Base-by-base conservation (phyloP, 179 eudicot species). In the Beta lomatogona region DNA sequence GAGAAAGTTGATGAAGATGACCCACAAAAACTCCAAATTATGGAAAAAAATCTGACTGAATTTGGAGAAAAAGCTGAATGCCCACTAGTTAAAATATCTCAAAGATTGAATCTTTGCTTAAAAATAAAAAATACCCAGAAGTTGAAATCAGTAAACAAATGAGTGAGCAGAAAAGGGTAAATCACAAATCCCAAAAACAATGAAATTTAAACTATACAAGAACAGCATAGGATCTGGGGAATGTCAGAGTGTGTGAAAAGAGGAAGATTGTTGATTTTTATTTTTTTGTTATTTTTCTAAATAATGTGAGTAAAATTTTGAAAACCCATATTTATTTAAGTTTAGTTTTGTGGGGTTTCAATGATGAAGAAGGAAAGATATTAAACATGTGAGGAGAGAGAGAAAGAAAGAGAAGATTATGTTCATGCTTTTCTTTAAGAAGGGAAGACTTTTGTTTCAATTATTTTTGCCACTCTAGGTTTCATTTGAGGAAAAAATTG, bases 111-210 rank as follows among this genome's bases (percentile, higher is more conserved):
- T 75, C 77, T 85, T 85, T 70, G 74, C 48, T 68, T 4, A 41
- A 82, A 36, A 82, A 36, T 53, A 82, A 53, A 82, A 82, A 7
- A 71, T 75, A 76, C 85, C 85, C 85, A 82, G 80, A 85, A 85
- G 54, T 14, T 54, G 65, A 76, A 85, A 79, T 54, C 57, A 78
- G 74, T 68, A 61, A 63, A 71, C 44, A 68, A 80, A 61, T 52
- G 9, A 61, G 13, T 10, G 9, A 41, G 57, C 6, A 13, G n/a
- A 83, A 75, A 9, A 45, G 80, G 82, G 85, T 83, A 19, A 21
- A 52, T 79, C 67, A 69, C 57, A 36, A 55, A 80, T 75, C 77
- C 79, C 25, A 55, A 55, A 54, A 54, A 44, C 14, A 61, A 61
- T 18, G 52, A 41, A 21, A 46, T 50, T 52, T 79, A 61, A 36